Percentiles rank a stretch among this genome's conserved stretches.
Conservation (phyloP, 352 stramenopile species). For the Phytophthora idaei region DNA sequence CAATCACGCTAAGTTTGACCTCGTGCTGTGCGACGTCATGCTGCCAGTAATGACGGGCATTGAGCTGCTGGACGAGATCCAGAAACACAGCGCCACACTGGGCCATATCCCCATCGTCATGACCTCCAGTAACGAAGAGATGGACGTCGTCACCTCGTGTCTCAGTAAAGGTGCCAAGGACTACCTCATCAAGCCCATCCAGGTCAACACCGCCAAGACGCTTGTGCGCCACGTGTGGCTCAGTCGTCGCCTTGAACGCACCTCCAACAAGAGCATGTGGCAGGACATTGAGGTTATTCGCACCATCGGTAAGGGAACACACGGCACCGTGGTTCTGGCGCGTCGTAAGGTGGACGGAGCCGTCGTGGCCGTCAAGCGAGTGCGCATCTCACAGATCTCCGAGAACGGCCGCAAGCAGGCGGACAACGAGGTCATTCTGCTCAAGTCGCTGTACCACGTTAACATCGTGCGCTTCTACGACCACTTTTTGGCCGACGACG, state of each 20-base stretch:
- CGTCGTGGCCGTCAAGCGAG: conserved; percentile 86
- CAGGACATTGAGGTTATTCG: conserved; percentile 86
- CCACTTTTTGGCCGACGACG: conserved; percentile 85
- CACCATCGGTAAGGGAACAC: conserved; percentile 87
- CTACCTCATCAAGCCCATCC: conserved; percentile 92
- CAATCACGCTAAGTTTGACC: conserved; percentile 81
- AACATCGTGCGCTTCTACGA: conserved; percentile 92
- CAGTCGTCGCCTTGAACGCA: conserved; percentile 66
- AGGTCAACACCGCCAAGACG: conserved; percentile 91
- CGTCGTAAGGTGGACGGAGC: conserved; percentile 77
- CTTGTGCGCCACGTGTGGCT: conserved; percentile 90
- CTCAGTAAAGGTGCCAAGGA: conserved; percentile 90
- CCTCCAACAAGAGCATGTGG: conserved; percentile 80
- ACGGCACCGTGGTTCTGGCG: conserved; percentile 84
- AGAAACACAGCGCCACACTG: conserved; percentile 66
- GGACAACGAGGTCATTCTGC: conserved; percentile 89
- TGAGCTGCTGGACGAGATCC: conserved; percentile 84
- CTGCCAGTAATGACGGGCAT: conserved; percentile 90
- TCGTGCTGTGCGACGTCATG: conserved; percentile 92
- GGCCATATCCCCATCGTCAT: conserved; percentile 91
- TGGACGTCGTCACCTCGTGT: conserved; percentile 90
- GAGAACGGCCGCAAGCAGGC: conserved; percentile 87
- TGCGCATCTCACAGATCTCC: conserved; percentile 78
- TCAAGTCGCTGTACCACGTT: conserved; percentile 90
- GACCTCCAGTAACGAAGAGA: conserved; percentile 91